Conservation (phyloP, 23 red algal genomes). For the Agarophyton chilense region DNA sequence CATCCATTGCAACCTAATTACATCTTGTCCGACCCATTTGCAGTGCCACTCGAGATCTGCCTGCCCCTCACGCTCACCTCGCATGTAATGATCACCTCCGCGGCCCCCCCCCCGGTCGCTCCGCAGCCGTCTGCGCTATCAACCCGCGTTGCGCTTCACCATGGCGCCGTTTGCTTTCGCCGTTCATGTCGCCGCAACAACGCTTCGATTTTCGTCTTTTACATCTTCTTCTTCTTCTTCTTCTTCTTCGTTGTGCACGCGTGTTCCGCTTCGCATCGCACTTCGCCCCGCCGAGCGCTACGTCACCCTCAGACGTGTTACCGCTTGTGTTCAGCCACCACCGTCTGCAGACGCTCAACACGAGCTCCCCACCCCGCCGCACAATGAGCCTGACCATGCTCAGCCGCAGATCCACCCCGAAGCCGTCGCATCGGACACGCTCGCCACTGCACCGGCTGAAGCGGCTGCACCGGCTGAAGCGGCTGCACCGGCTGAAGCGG, state of each 20-base stretch:
- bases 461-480: not conserved
- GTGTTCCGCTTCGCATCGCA: not conserved
- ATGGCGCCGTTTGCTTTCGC: conserved; percentile 11
- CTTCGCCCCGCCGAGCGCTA: not conserved
- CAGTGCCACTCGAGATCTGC: too few relatives aligned
- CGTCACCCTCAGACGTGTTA: not conserved
- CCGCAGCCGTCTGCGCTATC: too few relatives aligned
- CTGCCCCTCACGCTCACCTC: too few relatives aligned
- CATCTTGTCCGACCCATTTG: too few relatives aligned
- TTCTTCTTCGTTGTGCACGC: not conserved
- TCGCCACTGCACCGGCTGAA: not conserved
- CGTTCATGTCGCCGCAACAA: not conserved
- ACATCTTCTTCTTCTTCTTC: too few relatives aligned
- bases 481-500: not conserved
- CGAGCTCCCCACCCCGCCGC: not conserved
- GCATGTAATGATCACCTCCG: too few relatives aligned
- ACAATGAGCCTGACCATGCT: not conserved
- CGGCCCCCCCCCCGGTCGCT: too few relatives aligned
- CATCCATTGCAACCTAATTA: too few relatives aligned
- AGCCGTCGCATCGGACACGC: not conserved
- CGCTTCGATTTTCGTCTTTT: not conserved
- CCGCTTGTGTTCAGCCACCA: not conserved
- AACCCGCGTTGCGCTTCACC: not conserved
- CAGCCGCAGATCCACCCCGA: not conserved
- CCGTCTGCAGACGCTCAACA: not conserved